Evolutionary conservation across 805 yeast genomes (phyloP).

Genomic region (Metschnikowia vanudenii): DNA sequence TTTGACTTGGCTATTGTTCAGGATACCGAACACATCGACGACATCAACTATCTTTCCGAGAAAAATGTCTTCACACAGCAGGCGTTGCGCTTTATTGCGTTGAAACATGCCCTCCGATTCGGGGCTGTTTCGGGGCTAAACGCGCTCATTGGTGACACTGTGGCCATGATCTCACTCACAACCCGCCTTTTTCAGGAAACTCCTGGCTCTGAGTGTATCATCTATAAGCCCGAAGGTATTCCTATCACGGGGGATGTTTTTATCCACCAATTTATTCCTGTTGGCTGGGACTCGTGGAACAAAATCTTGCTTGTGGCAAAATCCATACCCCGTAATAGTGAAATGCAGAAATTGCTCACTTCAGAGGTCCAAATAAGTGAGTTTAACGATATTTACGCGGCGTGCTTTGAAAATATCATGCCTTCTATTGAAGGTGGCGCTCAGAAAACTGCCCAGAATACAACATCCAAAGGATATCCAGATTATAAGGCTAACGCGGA

Average conservation of each 20-base stretch:
- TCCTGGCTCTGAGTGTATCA: slow-evolving; percentile 2
- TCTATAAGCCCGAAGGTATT: slow-evolving; percentile 9
- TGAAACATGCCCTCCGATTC: slow-evolving; percentile 31
- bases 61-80: slow-evolving; percentile 33
- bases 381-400: slow-evolving; percentile 20
- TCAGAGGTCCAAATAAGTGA: slow-evolving; percentile 19
- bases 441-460: too few relatives aligned
- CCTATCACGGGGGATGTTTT: slow-evolving; percentile 5
- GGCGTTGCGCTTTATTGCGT: slow-evolving; percentile 30
- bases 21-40: slow-evolving; percentile 15
- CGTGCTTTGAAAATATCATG: slow-evolving; percentile 3
- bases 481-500: not conserved
- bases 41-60: slow-evolving; percentile 21
- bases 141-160: slow-evolving; percentile 17
- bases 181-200: slow-evolving; percentile 6
- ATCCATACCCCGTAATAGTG: slow-evolving; percentile 20
- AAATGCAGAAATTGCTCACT: slow-evolving; percentile 3
- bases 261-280: slow-evolving; percentile 39
- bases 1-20: slow-evolving; percentile 21
- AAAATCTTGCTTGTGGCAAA: slow-evolving; percentile 42
- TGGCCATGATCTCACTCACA: slow-evolving; percentile 5
- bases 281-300: slow-evolving; percentile 51
- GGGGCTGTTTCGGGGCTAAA: slow-evolving; percentile 18
- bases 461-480: too few relatives aligned
- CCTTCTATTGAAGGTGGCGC: too few relatives aligned